Conservation (phyloP, 2,329 filamentous ascomycete species). For the Emydomyces testavorans region DNA sequence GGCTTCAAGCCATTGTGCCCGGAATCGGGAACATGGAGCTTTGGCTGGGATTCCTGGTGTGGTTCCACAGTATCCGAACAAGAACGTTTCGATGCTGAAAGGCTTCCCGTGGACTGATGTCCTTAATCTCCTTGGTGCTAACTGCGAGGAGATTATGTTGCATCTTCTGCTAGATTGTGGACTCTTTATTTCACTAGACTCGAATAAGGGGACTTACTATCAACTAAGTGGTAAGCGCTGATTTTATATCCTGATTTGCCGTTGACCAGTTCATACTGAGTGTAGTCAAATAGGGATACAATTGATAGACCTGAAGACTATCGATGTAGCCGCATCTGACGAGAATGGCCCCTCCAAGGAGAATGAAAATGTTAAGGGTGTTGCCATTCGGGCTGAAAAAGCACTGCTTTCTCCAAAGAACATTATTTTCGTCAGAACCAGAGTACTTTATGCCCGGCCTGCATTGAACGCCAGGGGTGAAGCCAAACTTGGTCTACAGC, state of each 20-base stretch:
- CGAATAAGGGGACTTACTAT: constrained; percentile 54
- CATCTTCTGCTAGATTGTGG: constrained; percentile 65
- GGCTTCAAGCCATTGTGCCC: constrained; percentile 24
- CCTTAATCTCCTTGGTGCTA: constrained; percentile 59
- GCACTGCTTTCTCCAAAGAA: constrained; percentile 34
- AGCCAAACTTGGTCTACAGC: constrained; percentile 63
- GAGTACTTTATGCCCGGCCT: constrained; percentile 76
- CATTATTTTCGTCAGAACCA: constrained; percentile 65
- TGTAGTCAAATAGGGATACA: constrained; percentile 5
- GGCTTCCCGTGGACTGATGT: constrained; percentile 62
- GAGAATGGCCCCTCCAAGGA: neutral
- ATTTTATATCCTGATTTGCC: too few species aligned
- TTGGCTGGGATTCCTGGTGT: constrained; percentile 53
- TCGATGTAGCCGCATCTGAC: neutral
- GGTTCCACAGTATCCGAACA: constrained; percentile 53
- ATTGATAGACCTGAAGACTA: constrained; percentile 9
- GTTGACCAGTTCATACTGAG: too few species aligned
- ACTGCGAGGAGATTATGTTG: constrained; percentile 66
- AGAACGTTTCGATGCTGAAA: constrained; percentile 58
- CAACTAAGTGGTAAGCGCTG: constrained; percentile 62
- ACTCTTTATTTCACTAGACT: constrained; percentile 55
- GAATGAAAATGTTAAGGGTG: too few species aligned
- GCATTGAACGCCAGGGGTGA: constrained; percentile 55
- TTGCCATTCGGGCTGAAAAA: neutral
- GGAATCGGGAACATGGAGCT: constrained; percentile 25